Evolutionary conservation across 306 rosid genomes (phyloP), one percentile per base, ranked within the genome.

Genomic region (Pterocarpus santalinus): DNA sequence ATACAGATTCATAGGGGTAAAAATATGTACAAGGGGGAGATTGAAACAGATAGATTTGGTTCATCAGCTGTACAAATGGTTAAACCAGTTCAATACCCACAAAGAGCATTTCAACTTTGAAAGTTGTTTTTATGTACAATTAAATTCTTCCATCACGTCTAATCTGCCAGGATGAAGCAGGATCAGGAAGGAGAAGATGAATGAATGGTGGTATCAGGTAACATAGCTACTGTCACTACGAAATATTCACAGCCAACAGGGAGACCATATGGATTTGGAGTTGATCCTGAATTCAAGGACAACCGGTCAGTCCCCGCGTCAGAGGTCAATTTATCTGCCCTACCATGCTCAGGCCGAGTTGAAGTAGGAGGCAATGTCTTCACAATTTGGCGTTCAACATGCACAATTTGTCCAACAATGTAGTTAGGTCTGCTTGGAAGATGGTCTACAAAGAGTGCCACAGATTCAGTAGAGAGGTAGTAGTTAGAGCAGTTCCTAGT

Each of bases 371-470:
- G 60, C 49, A 43, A 49, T 8, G 82, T 85, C 90, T 92, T 96
- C 85, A 82, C 98, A 15, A 85, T 85, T 84, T 89, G 96, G 89
- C 90, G 89, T 83, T 96, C 99, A 28, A 92, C 90, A 87, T 96
- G 99, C 89, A 96, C 99, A 85, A 96, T 89, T 92, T 93, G 99
- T 81, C 98, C 99, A 77, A 96, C 97, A 75, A 96, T 96, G 86
- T 88, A 92, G 90, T 89, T 92, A 81, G 97, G 94, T 82, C 89
- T 88, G 86, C 86, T 79, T 2, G 92, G 93, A 84, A 89, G 92
- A 85, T 84, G 92, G 75, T 90, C 99, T 4, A 88, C 89, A 86
- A 96, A 96, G 57, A 96, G 89, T 73, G 94, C 97, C 81, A 93
- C 97, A 6, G 98, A 96, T 92, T 92, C 99, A 43, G 90, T 74